Percentiles rank a stretch among this genome's conserved stretches.
phyloP scores from a whole-genome alignment of 805 yeast genomes.

The Yueomyces sp. region DNA sequence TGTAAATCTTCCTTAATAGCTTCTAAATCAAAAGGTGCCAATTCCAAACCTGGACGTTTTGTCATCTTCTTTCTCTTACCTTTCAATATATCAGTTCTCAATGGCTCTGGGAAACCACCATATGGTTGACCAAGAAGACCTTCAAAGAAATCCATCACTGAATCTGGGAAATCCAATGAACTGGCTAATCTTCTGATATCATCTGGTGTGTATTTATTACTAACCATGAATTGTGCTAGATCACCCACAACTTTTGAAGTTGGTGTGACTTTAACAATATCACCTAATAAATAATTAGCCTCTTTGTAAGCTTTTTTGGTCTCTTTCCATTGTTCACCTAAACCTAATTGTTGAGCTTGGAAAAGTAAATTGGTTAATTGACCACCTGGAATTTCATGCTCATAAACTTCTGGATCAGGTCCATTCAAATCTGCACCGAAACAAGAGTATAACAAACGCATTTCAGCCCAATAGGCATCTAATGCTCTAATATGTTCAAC shows the following conservation, averaged over 20 bases:
- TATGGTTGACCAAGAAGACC: slow-evolving; percentile 99
- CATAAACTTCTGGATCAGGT: slow-evolving; percentile 98
- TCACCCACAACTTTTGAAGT: slow-evolving; percentile 99
- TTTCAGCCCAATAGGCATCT: slow-evolving; percentile 97
- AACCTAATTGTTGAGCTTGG: slow-evolving; percentile 98
- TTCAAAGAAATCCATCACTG: slow-evolving; percentile 95
- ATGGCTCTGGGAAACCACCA: slow-evolving; percentile 99
- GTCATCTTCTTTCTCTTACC: slow-evolving; percentile 88
- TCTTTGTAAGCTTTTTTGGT: slow-evolving; percentile 89
- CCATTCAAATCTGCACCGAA: slow-evolving; percentile 98
- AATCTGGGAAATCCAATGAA: slow-evolving; percentile 95
- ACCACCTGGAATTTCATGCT: slow-evolving; percentile 99
- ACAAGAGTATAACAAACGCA: slow-evolving; percentile 90
- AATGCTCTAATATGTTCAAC: slow-evolving; percentile 60
- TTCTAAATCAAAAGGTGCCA: slow-evolving; percentile 72
- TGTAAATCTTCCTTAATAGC: slow-evolving; percentile 60
- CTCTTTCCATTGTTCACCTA: slow-evolving; percentile 93
- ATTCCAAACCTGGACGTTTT: slow-evolving; percentile 81
- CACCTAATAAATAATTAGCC: slow-evolving; percentile 87
- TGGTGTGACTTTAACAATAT: slow-evolving; percentile 96
- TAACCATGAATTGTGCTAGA: slow-evolving; percentile 98
- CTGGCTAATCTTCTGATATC: slow-evolving; percentile 82
- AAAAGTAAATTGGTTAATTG: slow-evolving; percentile 93
- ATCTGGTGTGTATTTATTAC: slow-evolving; percentile 74
- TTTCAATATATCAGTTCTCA: slow-evolving; percentile 78